Conservation (phyloP, 352 stramenopile species). For the Phytopythium mirpurense region DNA sequence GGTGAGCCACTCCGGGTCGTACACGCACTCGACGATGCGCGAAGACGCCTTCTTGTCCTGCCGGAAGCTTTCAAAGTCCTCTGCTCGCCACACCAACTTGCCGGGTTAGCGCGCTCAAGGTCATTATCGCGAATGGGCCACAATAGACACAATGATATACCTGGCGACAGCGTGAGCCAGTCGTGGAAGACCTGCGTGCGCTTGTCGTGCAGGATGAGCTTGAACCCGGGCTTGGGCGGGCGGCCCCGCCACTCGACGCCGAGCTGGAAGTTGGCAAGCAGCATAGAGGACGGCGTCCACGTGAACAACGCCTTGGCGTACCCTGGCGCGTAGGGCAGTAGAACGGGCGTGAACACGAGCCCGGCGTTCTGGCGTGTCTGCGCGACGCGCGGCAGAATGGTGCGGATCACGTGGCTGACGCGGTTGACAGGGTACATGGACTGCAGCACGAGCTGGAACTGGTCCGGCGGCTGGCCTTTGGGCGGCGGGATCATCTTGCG, state of each 20-base stretch:
- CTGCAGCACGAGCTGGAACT: conserved; percentile 80
- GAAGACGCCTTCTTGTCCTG: conserved; percentile 81
- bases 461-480: conserved; percentile 72
- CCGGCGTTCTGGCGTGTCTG: conserved; percentile 78
- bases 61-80: conserved; percentile 75
- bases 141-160: conserved; percentile 15
- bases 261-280: conserved; percentile 75
- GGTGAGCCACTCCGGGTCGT: conserved; percentile 75
- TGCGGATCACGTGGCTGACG: conserved; percentile 73
- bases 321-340: conserved; percentile 73
- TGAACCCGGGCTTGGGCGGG: conserved; percentile 76
- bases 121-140: not conserved
- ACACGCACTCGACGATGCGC: conserved; percentile 79
- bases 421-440: conserved; percentile 82
- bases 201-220: conserved; percentile 82
- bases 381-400: conserved; percentile 57
- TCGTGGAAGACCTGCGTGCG: conserved; percentile 82
- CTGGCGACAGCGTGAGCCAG: conserved; percentile 81
- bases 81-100: conserved; percentile 10
- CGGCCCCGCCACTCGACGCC: conserved; percentile 76
- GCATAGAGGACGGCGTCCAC: conserved; percentile 52
- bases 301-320: conserved; percentile 72
- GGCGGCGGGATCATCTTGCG: conserved; percentile 67
- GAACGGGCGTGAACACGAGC: conserved; percentile 72
- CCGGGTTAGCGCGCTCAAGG: not conserved